Evolutionary conservation across 305 asterid genomes (phyloP).

Genomic region (Stenogyne calaminthoides): DNA sequence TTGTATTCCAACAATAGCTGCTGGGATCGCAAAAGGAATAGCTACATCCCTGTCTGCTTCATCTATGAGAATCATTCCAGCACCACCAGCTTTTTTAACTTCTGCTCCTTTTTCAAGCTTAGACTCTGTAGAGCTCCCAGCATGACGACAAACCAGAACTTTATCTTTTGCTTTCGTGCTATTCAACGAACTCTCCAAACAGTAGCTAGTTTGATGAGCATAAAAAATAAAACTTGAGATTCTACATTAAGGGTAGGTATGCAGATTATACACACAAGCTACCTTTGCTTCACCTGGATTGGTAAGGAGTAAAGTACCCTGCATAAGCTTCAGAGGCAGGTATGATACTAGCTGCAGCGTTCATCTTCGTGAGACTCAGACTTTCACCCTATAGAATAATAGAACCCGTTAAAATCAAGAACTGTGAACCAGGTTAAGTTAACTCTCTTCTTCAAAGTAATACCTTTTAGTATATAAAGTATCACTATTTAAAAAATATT

Average conservation of each 20-base stretch:
- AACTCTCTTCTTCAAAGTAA: too few relatives aligned
- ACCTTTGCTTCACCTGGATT: conserved; percentile 99
- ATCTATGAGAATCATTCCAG: conserved; percentile 89
- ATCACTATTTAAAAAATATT: too few relatives aligned
- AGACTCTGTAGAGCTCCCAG: conserved; percentile 84
- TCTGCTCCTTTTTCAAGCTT: conserved; percentile 70
- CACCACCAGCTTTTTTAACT: conserved; percentile 83
- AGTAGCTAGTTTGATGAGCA: conserved; percentile 58
- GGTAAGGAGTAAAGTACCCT: conserved; percentile 95
- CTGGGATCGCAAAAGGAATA: conserved; percentile 81
- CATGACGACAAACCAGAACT: conserved; percentile 81
- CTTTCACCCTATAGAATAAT: conserved; percentile 70
- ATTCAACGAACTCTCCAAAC: conserved; percentile 93
- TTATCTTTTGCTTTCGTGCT: conserved; percentile 68
- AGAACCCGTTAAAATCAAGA: conserved; percentile 18
- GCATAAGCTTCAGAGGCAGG: conserved; percentile 78
- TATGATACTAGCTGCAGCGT: conserved; percentile 50
- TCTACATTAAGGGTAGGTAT: conserved; percentile 28
- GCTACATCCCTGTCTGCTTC: conserved; percentile 80
- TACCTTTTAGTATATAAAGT: too few relatives aligned
- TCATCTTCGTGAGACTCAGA: conserved; percentile 57
- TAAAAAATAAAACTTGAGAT: conserved; percentile 32
- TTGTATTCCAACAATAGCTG: conserved; percentile 73
- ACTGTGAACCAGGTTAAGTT: too few relatives aligned
- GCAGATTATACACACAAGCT: conserved; percentile 37